Evolutionary conservation across 2,329 filamentous ascomycete species (phyloP).

Genomic region (Nakataea oryzae): DNA sequence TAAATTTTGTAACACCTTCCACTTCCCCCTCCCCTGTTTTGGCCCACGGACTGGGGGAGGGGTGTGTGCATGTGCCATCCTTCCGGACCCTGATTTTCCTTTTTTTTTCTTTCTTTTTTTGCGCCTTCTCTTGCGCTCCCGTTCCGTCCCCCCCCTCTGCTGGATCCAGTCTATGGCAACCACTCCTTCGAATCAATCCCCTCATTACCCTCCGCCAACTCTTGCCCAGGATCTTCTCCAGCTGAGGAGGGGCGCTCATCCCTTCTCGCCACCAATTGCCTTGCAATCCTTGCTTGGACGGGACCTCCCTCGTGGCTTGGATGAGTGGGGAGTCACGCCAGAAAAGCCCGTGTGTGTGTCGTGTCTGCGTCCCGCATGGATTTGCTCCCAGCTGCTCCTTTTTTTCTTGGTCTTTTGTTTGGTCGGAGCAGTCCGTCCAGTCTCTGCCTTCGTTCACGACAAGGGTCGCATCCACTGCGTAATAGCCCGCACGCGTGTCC

Average conservation of each 20-base stretch:
- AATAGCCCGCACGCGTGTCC: neutral
- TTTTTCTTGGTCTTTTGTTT: too few species aligned
- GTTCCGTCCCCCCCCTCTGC: neutral
- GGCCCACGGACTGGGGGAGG: neutral
- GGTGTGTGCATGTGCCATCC: neutral
- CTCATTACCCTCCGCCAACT: neutral
- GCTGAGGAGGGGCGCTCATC: neutral
- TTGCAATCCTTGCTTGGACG: neutral
- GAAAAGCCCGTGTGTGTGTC: neutral
- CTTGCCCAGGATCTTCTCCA: neutral
- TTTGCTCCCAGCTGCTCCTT: neutral
- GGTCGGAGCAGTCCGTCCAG: too few species aligned
- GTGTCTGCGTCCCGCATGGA: neutral
- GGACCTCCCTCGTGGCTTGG: neutral
- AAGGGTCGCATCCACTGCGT: neutral
- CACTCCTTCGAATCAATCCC: too few species aligned
- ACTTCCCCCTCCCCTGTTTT: neutral
- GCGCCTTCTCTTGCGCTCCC: too few species aligned
- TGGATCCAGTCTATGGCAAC: neutral
- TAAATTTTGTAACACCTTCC: neutral
- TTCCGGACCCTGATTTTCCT: neutral
- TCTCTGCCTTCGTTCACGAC: neutral
- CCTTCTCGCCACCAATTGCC: neutral
- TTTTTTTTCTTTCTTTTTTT: neutral
- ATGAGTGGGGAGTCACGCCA: neutral